Conservation (phyloP, 2,329 filamentous ascomycete species). For the Camptophora hylomeconis region DNA sequence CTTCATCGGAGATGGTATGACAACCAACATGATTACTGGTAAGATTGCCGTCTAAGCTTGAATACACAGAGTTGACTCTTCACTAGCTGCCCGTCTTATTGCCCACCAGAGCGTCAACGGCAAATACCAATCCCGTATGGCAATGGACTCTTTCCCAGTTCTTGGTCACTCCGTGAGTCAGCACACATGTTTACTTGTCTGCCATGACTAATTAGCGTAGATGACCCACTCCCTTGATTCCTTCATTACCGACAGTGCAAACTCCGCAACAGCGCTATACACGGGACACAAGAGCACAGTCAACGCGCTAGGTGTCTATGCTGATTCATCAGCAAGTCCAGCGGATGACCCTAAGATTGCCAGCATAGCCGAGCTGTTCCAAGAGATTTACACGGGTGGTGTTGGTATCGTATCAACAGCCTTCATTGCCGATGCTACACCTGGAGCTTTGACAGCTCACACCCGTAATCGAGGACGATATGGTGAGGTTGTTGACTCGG, state of each 20-base stretch:
- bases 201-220: too few species aligned
- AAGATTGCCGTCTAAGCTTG: slow-evolving; percentile 50
- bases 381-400: slow-evolving; percentile 43
- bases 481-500: slow-evolving; percentile 61
- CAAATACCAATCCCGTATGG: slow-evolving; percentile 63
- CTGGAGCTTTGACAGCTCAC: slow-evolving; percentile 61
- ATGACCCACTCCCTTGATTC: slow-evolving; percentile 79
- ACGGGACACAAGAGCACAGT: slow-evolving; percentile 73
- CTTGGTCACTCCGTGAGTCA: slow-evolving; percentile 55
- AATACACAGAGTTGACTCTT: too few species aligned
- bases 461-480: slow-evolving; percentile 58
- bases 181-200: too few species aligned
- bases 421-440: slow-evolving; percentile 68
- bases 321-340: slow-evolving; percentile 56
- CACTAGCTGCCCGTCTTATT: slow-evolving; percentile 66
- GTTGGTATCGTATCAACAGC: slow-evolving; percentile 65
- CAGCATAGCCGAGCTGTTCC: slow-evolving; percentile 46
- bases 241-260: slow-evolving; percentile 79
- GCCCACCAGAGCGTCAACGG: slow-evolving; percentile 75
- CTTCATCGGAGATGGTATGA: slow-evolving; percentile 63
- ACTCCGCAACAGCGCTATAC: slow-evolving; percentile 71
- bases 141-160: slow-evolving; percentile 74
- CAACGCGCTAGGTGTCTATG: slow-evolving; percentile 71
- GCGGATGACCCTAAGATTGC: slow-evolving; percentile 83
- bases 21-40: slow-evolving; percentile 28